Percentiles rank a stretch among this genome's conserved stretches.
phyloP scores from a whole-genome alignment of 352 stramenopile genomes.

The Saprolegnia diclina region DNA sequence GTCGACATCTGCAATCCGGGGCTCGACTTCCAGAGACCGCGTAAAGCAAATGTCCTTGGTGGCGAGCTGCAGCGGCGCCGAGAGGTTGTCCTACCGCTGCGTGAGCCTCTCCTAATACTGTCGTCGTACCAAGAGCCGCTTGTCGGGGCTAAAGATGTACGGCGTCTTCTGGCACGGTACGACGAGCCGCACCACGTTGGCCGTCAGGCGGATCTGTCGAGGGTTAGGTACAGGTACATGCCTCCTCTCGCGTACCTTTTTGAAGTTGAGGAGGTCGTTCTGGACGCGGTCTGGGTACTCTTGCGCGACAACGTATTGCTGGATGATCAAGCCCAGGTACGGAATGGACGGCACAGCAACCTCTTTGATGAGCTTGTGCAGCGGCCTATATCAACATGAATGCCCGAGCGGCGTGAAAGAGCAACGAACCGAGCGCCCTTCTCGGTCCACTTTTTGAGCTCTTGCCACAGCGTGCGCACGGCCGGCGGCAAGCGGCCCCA shows the following conservation, averaged over 20 bases:
- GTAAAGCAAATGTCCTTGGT: constrained; percentile 71
- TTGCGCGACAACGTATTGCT: constrained; percentile 78
- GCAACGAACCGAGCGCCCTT: constrained; percentile 54
- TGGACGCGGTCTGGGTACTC: constrained; percentile 76
- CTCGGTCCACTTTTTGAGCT: constrained; percentile 75
- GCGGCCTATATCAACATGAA: constrained; percentile 30
- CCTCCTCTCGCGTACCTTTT: constrained; percentile 44
- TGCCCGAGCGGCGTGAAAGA: background rate
- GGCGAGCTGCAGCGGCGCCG: constrained; percentile 48
- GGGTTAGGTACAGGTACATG: background rate
- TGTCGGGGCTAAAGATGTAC: constrained; percentile 72
- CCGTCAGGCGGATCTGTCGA: constrained; percentile 58
- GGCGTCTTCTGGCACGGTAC: constrained; percentile 65
- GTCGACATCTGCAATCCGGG: constrained; percentile 43
- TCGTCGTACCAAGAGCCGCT: constrained; percentile 67
- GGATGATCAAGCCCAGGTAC: constrained; percentile 80
- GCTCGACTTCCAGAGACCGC: constrained; percentile 76
- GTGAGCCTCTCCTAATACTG: background rate
- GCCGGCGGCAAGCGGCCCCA: constrained; percentile 65
- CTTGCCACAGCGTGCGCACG: constrained; percentile 72
- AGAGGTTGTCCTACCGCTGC: constrained; percentile 60
- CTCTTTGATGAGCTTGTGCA: constrained; percentile 81
- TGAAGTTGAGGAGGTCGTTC: constrained; percentile 80
- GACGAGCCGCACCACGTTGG: constrained; percentile 49
- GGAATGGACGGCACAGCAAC: constrained; percentile 57